phyloP scores from a whole-genome alignment of 441 rosid species.

The Biscutella laevigata region DNA sequence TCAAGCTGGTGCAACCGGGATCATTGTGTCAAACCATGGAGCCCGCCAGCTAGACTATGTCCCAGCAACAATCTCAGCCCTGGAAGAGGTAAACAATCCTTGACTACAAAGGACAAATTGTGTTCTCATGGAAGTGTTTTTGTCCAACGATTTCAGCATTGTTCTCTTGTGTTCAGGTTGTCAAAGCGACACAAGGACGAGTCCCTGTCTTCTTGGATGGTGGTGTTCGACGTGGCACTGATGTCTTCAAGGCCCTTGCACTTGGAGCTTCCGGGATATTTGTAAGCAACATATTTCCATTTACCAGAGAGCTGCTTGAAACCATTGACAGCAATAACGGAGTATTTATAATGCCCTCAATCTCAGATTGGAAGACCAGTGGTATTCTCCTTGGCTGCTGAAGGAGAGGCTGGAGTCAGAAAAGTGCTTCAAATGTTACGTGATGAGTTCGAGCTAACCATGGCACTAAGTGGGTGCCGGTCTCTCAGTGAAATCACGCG shows the following conservation, averaged over 20 bases:
- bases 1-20: slow-evolving; percentile 81
- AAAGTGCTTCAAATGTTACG: slow-evolving; percentile 79
- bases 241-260: slow-evolving; percentile 95
- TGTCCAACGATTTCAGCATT: neutral
- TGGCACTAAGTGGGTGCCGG: slow-evolving; percentile 90
- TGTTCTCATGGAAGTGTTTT: neutral
- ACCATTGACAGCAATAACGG: neutral
- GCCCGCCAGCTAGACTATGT: slow-evolving; percentile 94
- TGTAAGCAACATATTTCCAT: slow-evolving; percentile 38
- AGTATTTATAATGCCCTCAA: neutral
- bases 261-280: slow-evolving; percentile 93
- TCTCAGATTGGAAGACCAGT: slow-evolving; percentile 60
- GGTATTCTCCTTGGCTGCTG: slow-evolving; percentile 73
- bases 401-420: slow-evolving; percentile 76
- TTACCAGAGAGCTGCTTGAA: neutral
- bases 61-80: slow-evolving; percentile 81
- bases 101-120: neutral
- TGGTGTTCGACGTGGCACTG: slow-evolving; percentile 91
- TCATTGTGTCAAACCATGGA: slow-evolving; percentile 95
- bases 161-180: slow-evolving; percentile 39
- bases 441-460: slow-evolving; percentile 85
- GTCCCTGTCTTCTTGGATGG: slow-evolving; percentile 90
- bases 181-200: slow-evolving; percentile 71
- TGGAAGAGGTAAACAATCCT: slow-evolving; percentile 67
- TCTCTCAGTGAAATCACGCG: slow-evolving; percentile 78